Evolutionary conservation across 139 green algal species (phyloP), one percentile per base, ranked within the genome.

Genomic region (Coccomyxa sp.): DNA sequence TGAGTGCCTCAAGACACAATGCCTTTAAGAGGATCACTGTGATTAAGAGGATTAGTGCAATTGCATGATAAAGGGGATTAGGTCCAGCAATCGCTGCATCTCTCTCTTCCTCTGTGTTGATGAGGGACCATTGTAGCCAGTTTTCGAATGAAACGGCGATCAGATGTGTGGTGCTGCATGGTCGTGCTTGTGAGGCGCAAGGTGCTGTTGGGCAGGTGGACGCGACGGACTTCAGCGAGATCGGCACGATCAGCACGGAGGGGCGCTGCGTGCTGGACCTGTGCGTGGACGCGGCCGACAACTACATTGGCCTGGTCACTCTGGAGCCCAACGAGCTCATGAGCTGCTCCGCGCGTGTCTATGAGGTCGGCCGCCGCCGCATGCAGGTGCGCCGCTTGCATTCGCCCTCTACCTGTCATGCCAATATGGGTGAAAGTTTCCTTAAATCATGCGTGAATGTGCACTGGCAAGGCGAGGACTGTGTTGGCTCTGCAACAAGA

Each of bases 211-310:
- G 17, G 76, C 76, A 80, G 76, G 76, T 80, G 4, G 92, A 96
- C 79, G 91, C 91, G 9, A 77, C 57, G 1, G 83, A 87, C 58
- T 96, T 95, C 85, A 81, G 58, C 28, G 92, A 96, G 68, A 94
- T 96, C 32, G 88, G 86, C 23, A 95, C 89, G 15, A 83, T 93
- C 51, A 79, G 87, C 27, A 83, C 94, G 79, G 89, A 96, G 25
- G 63, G 66, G 17, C 83, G 92, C 11, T 87, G 83, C 25, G 88
- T 95, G 71, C 67, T 95, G 79, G 92, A 95, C 81, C 71, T 95
- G 80, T 85, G 82, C 30, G 82, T 94, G 1, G 92, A 95, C 67
- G 80, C 89, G 0, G 90, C 67, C 14, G 89, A 96, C 28, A 58
- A 13, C 28, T 31, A 18, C 66, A 66, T 78, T 21, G 80, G 86